phyloP scores from a whole-genome alignment of 495 filamentous ascomycete genomes.

The Jackrogersella multiformis region DNA sequence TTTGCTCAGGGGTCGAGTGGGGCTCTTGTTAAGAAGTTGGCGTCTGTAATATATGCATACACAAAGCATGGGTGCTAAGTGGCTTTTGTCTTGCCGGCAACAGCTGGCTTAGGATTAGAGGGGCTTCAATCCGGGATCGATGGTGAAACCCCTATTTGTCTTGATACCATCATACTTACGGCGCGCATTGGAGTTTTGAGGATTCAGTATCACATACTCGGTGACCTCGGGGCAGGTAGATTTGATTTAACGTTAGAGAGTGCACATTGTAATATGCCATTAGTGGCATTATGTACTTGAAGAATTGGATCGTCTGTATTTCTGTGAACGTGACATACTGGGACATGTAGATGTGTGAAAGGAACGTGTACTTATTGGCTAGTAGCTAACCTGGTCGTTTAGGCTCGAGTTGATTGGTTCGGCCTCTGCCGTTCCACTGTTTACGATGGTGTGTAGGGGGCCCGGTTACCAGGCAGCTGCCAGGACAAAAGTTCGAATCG shows the following conservation, averaged over 20 bases:
- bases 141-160: constrained; percentile 12
- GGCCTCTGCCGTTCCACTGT: background rate
- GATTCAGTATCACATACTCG: constrained; percentile 12
- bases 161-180: constrained; percentile 22
- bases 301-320: background rate
- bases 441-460: too few species aligned
- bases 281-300: background rate
- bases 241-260: constrained; percentile 8
- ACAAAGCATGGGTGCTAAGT: background rate
- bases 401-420: constrained; percentile 10
- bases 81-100: constrained; percentile 1
- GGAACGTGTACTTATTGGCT: background rate
- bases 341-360: background rate
- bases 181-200: constrained; percentile 3
- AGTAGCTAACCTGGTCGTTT: constrained; percentile 1
- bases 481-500: constrained; percentile 4
- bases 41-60: constrained; percentile 24
- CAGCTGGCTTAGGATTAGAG: constrained; percentile 7
- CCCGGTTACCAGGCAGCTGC: background rate
- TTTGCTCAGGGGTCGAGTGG: background rate
- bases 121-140: background rate
- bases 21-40: background rate
- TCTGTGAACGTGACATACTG: background rate
- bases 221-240: background rate
- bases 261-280: constrained; percentile 14